Base-by-base conservation (phyloP, 805 yeast species). In the Teunomyces pallodes region DNA sequence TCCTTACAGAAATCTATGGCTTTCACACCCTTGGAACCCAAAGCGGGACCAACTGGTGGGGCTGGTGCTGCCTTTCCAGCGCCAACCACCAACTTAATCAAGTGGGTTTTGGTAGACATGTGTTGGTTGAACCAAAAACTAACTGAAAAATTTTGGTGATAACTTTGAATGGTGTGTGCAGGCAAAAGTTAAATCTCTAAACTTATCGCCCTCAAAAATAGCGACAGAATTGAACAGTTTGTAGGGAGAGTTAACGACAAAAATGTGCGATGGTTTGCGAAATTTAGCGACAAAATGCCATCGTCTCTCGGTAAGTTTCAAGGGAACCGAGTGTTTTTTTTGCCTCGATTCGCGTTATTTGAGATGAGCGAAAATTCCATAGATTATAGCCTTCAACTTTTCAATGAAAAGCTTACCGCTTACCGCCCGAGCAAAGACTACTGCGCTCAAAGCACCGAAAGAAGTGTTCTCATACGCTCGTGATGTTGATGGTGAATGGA, bases 51-150 rank as follows among this genome's bases (percentile, higher is more conserved):
- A 27, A 94, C 98, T 5, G 99, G 99, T 27, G 99, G 99, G 2
- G 97, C 86, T 36, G 99, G 98, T 1, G 97, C 94, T 0, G 99
- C 99, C 66, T 90, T 88, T 3, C 98, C 98, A 4, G 99, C 98
- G 7, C 92, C 96, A 3, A 92, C 98, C 44, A 92, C 84, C 51
- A 92, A 80, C 68, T 92, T 94, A 46, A 92, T 90, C 57, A 91
- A 62, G 35, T 84, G 73, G 64, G 83, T 86, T 65, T 83, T 87
- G 16, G 75, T 72, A 16, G 67, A 62, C 67, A 62, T 62, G 43
- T 36, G 43, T 36, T 40, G 41, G 36, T 32, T 43, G 46, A 35
- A 41, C 42, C 13, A 26, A 28, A 30, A 10, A 32, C 13, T 10
- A 12, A 17, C 31, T 36, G 36, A 36, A 42, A 46, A 46, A 33